Evolutionary conservation across 176 grass and related monocot species (phyloP).

Genomic region (Microstegium vimineum): DNA sequence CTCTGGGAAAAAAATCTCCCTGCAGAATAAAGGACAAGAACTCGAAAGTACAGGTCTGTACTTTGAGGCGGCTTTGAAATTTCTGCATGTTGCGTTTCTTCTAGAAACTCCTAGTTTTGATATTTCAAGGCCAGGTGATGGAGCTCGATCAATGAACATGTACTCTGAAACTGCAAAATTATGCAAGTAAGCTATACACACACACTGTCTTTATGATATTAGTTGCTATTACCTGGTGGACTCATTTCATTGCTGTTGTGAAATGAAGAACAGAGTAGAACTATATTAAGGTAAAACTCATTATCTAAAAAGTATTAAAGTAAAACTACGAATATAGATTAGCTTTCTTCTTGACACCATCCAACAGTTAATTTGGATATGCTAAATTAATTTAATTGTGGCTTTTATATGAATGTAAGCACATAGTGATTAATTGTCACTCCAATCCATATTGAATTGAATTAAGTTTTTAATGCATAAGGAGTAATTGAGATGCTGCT

Average conservation of each 20-base stretch:
- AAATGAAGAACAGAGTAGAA: background rate
- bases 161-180: conserved; percentile 90
- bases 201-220: conserved; percentile 3
- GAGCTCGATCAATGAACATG: conserved; percentile 60
- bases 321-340: background rate
- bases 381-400: background rate
- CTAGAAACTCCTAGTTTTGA: conserved; percentile 63
- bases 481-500: background rate
- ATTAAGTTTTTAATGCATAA: background rate
- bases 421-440: background rate
- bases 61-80: conserved; percentile 90
- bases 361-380: background rate
- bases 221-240: background rate
- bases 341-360: conserved; percentile 13
- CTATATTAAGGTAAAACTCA: conserved; percentile 1
- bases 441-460: conserved; percentile 1
- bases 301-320: background rate
- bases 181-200: conserved; percentile 62
- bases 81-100: conserved; percentile 73
- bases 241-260: background rate
- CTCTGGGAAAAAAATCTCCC: conserved; percentile 25
- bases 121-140: conserved; percentile 47
- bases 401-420: background rate
- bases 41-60: conserved; percentile 67
- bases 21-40: conserved; percentile 60